A percentile compares a stretch with the other conserved stretches of the same genome.
Conservation (phyloP, 1,139 yeast species). For the Hanseniaspora uvarum region DNA sequence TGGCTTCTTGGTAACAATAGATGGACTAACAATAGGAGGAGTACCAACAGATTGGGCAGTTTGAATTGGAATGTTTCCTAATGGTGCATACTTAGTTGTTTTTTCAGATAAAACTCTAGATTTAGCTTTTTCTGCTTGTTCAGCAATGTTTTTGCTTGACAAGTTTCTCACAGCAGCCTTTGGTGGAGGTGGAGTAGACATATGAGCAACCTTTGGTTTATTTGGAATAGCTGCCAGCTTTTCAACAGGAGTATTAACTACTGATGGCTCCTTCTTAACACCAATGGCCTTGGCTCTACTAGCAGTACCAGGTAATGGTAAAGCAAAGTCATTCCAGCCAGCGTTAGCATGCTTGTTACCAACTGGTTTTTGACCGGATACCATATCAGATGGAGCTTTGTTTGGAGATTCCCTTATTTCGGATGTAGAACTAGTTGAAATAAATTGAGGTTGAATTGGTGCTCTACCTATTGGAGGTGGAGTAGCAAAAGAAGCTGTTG, state of each 20-base stretch:
- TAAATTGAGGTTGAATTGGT: conserved; percentile 21
- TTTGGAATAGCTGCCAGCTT: conserved; percentile 15
- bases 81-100: conserved; percentile 20
- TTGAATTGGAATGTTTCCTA: conserved; percentile 21
- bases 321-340: conserved; percentile 92
- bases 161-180: conserved; percentile 21
- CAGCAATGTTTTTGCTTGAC: conserved; percentile 21
- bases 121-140: conserved; percentile 16
- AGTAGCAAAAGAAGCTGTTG: conserved; percentile 18
- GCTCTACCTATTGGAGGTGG: conserved; percentile 18
- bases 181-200: conserved; percentile 25
- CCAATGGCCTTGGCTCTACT: conserved; percentile 37
- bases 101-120: conserved; percentile 16
- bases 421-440: conserved; percentile 23
- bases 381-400: conserved; percentile 24
- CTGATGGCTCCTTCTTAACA: conserved; percentile 26
- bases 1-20: conserved; percentile 21
- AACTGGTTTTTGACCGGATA: conserved; percentile 31
- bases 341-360: conserved; percentile 51
- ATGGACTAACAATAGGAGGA: conserved; percentile 19
- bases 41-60: conserved; percentile 19
- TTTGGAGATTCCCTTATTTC: conserved; percentile 21
- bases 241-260: conserved; percentile 20
- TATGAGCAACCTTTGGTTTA: neutral
- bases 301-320: conserved; percentile 46